These are phyloP conservation scores for Talaromyces marneffei DNA, from an alignment of 2,329 filamentous ascomycete species.

Conservation along the genomic window DNA sequence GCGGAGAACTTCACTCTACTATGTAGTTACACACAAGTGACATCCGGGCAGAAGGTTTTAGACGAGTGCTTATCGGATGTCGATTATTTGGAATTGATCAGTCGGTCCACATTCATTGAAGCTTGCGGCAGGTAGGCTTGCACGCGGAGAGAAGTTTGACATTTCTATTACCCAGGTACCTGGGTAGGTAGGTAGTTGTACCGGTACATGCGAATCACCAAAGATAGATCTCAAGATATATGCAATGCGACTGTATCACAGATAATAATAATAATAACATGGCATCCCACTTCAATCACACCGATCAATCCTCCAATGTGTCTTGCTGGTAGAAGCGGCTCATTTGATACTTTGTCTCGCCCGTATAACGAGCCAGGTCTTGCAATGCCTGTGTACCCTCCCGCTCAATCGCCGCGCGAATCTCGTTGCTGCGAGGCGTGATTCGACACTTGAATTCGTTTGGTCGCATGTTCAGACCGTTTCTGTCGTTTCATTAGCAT, in stretches of 20 bases:
- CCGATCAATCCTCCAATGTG: background rate
- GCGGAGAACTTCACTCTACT: background rate
- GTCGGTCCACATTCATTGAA: background rate
- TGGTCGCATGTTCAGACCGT: background rate
- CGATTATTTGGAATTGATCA: background rate
- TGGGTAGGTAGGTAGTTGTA: too few relatives aligned
- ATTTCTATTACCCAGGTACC: too few relatives aligned
- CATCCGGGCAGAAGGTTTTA: too few relatives aligned
- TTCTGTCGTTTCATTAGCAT: background rate
- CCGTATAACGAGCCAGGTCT: conserved; percentile 49
- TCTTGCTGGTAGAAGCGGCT: conserved; percentile 44
- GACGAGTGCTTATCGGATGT: background rate
- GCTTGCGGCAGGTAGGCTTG: too few relatives aligned
- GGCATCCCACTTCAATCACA: too few relatives aligned
- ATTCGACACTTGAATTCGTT: conserved; percentile 49
- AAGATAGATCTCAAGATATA: too few relatives aligned
- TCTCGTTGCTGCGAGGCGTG: conserved; percentile 45
- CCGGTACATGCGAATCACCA: too few relatives aligned
- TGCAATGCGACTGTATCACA: background rate
- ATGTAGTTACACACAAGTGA: too few relatives aligned
- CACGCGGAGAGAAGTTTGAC: too few relatives aligned
- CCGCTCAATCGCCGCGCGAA: conserved; percentile 46
- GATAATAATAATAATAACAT: too few relatives aligned
- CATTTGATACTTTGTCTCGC: conserved; percentile 55
- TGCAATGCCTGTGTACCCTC: conserved; percentile 50